Conservation (phyloP, 2,329 filamentous ascomycete genomes). For the Sordariomycetes sp. region DNA sequence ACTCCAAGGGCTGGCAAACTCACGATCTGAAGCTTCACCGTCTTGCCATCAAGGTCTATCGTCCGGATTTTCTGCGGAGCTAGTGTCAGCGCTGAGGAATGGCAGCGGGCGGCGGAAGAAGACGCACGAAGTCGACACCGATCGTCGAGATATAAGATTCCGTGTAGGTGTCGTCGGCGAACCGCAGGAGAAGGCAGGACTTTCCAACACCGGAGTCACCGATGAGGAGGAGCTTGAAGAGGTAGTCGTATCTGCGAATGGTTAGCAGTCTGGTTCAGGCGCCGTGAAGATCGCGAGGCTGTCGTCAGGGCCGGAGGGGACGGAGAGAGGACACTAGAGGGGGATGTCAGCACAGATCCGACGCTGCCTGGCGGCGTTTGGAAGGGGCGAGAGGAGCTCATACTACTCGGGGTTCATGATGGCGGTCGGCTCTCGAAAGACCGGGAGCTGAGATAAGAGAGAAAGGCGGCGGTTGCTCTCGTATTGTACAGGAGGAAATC, state of each 20-base stretch:
- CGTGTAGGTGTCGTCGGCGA: constrained; percentile 98
- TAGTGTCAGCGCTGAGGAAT: neutral
- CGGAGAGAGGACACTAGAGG: neutral
- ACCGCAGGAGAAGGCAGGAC: constrained; percentile 95
- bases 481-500: neutral
- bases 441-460: constrained; percentile 3
- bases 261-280: neutral
- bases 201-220: constrained; percentile 99
- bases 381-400: constrained; percentile 27
- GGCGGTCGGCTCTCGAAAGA: constrained; percentile 18
- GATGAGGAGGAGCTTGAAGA: constrained; percentile 99
- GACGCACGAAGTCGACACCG: constrained; percentile 92
- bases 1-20: constrained; percentile 22
- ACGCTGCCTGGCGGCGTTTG: neutral
- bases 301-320: constrained; percentile 6
- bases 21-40: constrained; percentile 98
- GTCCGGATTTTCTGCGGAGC: constrained; percentile 87
- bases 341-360: neutral
- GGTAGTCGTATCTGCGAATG: constrained; percentile 87
- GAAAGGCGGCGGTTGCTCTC: neutral
- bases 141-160: constrained; percentile 99
- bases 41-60: constrained; percentile 99
- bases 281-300: neutral
- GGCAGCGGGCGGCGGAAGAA: neutral
- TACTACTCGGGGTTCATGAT: constrained; percentile 93